Evolutionary conservation across 2,329 filamentous ascomycete genomes (phyloP), one percentile per base, ranked within the genome.

Genomic region (Exophiala phaeomuriformis): DNA sequence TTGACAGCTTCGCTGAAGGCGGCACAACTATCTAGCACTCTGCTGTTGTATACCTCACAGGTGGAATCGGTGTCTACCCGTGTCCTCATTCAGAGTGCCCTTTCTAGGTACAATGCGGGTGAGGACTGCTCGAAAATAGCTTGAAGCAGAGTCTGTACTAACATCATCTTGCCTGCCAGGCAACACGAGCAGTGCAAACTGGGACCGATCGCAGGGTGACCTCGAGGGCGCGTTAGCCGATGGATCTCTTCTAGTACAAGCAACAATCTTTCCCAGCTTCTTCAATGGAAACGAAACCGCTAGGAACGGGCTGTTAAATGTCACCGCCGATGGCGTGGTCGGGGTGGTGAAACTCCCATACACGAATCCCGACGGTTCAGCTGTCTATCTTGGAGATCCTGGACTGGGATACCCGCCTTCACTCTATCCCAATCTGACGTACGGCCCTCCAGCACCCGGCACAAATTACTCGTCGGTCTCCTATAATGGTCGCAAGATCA

Each of bases 1-100:
- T 76, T 95, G 57, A 88, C 88, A 1, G 90, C 90, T 4, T 90
- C 86, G 2, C 82, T 95, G 66, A 95, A 95, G 69, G 85, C 90
- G 19, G 83, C 86, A 31, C 85, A 91, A 66, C 78, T 96, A 58
- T 77, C 85, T 4, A 85, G 88, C 49, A 86, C 89, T 66, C 79
- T 96, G 51, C 77, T 88, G 48, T 78, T 95, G 48, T 81, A 95
- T 61, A 81, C 90, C 71, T 86, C 86, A 32, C 85, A 83, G 55
- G 86, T 84, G 65, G 76, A 78, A 51, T 84, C 85, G 51, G 84
- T 93, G 42, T 76, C 84, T 4, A 90, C 87, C 0, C 73, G 80
- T 36, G 66, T 81, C 5, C 63, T 79, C 9, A 73, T 82, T 3
- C 80, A 82, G 61, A 63, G 66, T 33, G 73, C 78, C 4, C 67